Evolutionary conservation across 192 early-diverging fungal species (phyloP).

Genomic region (Backusella sp.): DNA sequence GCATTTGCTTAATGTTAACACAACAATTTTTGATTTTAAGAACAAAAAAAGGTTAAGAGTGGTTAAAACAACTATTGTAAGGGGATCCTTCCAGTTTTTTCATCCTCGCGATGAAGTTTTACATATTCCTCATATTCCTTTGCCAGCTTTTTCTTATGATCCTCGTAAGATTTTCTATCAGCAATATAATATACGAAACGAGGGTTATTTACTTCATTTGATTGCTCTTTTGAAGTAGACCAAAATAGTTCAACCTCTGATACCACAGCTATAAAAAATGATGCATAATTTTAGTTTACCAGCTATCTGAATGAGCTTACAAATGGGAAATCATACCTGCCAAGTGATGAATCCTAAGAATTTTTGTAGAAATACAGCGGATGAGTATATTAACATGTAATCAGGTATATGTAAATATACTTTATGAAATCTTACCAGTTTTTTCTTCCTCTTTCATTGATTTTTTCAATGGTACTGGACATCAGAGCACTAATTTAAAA

Average conservation of each 20-base stretch:
- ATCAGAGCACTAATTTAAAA: too few species aligned
- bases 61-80: too few species aligned
- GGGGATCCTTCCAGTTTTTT: too few species aligned
- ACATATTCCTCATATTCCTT: neutral
- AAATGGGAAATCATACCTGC: slow-evolving; percentile 8
- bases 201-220: neutral
- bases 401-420: too few species aligned
- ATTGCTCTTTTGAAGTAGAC: neutral
- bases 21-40: too few species aligned
- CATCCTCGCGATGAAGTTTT: neutral
- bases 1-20: too few species aligned
- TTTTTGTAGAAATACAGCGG: neutral
- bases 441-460: neutral
- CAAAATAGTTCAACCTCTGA: slow-evolving; percentile 11
- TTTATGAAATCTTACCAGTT: too few species aligned
- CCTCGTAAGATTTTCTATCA: neutral
- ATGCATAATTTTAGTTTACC: too few species aligned
- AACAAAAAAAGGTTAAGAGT: too few species aligned
- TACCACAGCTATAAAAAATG: neutral
- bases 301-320: too few species aligned
- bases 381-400: neutral
- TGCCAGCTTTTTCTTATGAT: neutral
- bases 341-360: slow-evolving; percentile 8
- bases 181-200: slow-evolving; percentile 13
- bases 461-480: slow-evolving; percentile 6